Evolutionary conservation across 2,329 filamentous ascomycete genomes (phyloP).

Genomic region (Arthrobotrys megalospora): DNA sequence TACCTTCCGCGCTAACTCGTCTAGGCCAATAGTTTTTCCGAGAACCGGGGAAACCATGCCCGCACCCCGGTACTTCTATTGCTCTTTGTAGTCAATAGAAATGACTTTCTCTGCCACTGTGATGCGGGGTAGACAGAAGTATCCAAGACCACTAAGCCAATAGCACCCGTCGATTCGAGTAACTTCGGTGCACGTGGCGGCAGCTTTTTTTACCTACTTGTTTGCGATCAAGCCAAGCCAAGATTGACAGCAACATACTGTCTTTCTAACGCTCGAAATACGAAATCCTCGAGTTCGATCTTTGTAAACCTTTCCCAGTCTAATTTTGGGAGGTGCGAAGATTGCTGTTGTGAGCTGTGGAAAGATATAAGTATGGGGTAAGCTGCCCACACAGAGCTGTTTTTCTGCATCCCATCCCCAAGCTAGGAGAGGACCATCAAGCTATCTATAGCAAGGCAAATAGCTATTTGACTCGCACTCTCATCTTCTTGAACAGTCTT

Average conservation of each 20-base stretch:
- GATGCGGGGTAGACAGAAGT: conserved; percentile 46
- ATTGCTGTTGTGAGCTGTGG: background rate
- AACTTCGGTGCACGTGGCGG: conserved; percentile 31
- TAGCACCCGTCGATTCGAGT: conserved; percentile 40
- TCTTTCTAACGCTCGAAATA: conserved; percentile 16
- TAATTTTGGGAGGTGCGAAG: conserved; percentile 31
- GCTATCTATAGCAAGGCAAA: conserved; percentile 13
- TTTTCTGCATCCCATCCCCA: conserved; percentile 1
- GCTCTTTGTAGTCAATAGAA: conserved; percentile 29
- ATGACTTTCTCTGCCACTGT: background rate
- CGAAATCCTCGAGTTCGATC: conserved; percentile 15
- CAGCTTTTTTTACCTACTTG: conserved; percentile 36
- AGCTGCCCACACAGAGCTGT: background rate
- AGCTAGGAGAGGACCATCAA: conserved; percentile 30
- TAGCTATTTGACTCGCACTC: conserved; percentile 11
- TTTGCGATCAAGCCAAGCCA: conserved; percentile 40
- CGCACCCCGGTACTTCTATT: conserved; percentile 16
- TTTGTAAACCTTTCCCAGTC: conserved; percentile 16
- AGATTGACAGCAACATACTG: conserved; percentile 29
- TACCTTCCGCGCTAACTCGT: conserved; percentile 11
- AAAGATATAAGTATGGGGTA: conserved; percentile 42
- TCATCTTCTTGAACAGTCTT: conserved; percentile 2
- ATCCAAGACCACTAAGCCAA: conserved; percentile 7
- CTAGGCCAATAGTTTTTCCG: conserved; percentile 26
- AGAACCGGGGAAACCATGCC: conserved; percentile 44